Base-by-base conservation (phyloP, 1,284 basidiomycete species). In the Cryptococcus amylolentus region DNA sequence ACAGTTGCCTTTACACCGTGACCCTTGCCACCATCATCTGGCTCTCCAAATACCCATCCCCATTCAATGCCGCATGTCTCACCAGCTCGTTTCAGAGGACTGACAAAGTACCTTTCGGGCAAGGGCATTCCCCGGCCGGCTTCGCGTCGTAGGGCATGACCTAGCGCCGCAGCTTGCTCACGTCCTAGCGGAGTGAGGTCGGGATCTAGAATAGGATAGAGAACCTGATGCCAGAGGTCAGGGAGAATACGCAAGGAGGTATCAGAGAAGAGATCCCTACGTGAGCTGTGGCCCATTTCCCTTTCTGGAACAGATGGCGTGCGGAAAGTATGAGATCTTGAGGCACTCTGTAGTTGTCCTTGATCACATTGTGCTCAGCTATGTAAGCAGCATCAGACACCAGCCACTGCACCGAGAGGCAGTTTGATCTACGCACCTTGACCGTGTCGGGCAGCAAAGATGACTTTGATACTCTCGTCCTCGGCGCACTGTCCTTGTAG, bases 21-120 rank as follows among this genome's bases (percentile, higher is more conserved):
- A 18, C 61, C 56, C 52, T 47, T 47, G 28, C 23, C 51, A 14
- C 18, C 16, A 23, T 46, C 43, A 2, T 42, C 20, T n/a, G 16
- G 16, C 49, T 60, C 51, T 18, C 48, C 49, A 39, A 65, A 69
- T 31, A 64, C 38, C 63, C 63, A 70, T 0, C 61, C 61, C 70
- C 70, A 72, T 47, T 67, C 65, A 26, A 69, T 57, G 9, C 67
- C 67, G 27, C 56, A 53, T 9, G 70, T 72, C 52, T 72, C 68
- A n/a, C 66, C 64, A 13, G 66, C 61, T 3, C 70, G 55, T 16
- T 58, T 63, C 51, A 72, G 52, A n/a, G 70, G 67, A 41, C 62
- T 65, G 2, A 64, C 63, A 45, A 64, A 72, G 51, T 50, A 70
- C 50, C 54, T 57, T 27, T 64, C 55, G 26, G 70, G 70, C 16